phyloP scores from a whole-genome alignment of 2,329 filamentous ascomycete species.

The Trichoderma sp. region DNA sequence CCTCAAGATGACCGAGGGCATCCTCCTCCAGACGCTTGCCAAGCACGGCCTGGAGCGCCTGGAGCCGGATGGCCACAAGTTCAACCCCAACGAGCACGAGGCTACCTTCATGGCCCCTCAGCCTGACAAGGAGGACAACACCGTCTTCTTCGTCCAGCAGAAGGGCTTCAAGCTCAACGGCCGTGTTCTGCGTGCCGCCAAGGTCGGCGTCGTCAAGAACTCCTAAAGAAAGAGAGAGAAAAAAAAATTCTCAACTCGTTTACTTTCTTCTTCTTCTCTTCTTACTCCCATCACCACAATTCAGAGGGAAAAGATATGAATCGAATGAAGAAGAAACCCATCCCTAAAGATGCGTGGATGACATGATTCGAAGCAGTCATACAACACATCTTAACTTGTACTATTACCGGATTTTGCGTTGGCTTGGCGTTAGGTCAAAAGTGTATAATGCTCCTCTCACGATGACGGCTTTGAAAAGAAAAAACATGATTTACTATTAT shows the following conservation, averaged over 20 bases:
- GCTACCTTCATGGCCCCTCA: constrained; percentile 91
- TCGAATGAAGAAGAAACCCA: constrained; percentile 15
- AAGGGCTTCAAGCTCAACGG: constrained; percentile 96
- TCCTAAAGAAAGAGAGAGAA: constrained; percentile 38
- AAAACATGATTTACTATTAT: background rate
- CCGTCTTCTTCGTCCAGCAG: constrained; percentile 87
- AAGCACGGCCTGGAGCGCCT: constrained; percentile 94
- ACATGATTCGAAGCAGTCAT: background rate
- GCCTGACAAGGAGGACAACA: constrained; percentile 83
- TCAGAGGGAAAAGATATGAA: background rate
- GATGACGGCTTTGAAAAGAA: constrained; percentile 31
- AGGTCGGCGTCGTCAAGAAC: constrained; percentile 96
- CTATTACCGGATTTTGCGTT: constrained; percentile 29
- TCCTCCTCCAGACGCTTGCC: constrained; percentile 81
- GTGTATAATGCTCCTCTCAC: constrained; percentile 48
- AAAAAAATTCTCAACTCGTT: background rate
- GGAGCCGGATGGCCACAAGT: constrained; percentile 78
- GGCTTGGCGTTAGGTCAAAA: constrained; percentile 36
- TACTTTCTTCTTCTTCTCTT: background rate
- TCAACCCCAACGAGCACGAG: constrained; percentile 96
- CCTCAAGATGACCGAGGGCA: constrained; percentile 89
- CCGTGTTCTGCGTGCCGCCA: constrained; percentile 81
- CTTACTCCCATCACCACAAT: background rate
- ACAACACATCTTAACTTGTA: constrained; percentile 34
- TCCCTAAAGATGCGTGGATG: background rate